Conservation (phyloP, 371 early-diverging fungal species). For the Mortierella sp. region DNA sequence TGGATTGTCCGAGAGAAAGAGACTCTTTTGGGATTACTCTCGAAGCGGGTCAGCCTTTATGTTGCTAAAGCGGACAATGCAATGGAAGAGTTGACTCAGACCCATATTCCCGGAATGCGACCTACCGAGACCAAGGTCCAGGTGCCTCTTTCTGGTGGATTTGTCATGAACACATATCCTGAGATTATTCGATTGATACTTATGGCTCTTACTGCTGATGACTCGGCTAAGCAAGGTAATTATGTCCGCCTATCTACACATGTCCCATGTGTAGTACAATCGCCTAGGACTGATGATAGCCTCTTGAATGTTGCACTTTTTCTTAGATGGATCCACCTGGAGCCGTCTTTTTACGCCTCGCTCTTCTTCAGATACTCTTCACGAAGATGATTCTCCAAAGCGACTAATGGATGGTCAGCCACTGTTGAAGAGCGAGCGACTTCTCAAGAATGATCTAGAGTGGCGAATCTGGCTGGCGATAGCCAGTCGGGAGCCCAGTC, state of each 20-base stretch:
- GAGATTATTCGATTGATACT: slow-evolving; percentile 36
- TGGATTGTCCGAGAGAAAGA: slow-evolving; percentile 31
- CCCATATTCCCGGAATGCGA: background rate
- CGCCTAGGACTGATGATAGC: background rate
- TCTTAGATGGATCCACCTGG: slow-evolving; percentile 31
- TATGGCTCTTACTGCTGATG: slow-evolving; percentile 20
- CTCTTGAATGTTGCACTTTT: background rate
- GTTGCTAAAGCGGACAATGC: slow-evolving; percentile 24
- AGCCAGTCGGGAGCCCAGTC: slow-evolving; percentile 9
- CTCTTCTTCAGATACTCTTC: too few relatives aligned
- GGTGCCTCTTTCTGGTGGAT: slow-evolving; percentile 22
- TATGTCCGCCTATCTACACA: background rate
- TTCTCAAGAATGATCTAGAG: slow-evolving; percentile 21
- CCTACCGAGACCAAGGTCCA: slow-evolving; percentile 19
- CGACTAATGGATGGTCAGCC: slow-evolving; percentile 17
- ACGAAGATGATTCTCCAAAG: slow-evolving; percentile 16
- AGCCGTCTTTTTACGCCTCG: slow-evolving; percentile 27
- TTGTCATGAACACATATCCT: slow-evolving; percentile 18
- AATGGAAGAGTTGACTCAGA: slow-evolving; percentile 21
- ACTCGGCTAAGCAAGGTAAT: slow-evolving; percentile 34
- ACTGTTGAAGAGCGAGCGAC: slow-evolving; percentile 6
- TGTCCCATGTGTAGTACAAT: background rate
- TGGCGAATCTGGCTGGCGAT: slow-evolving; percentile 19
- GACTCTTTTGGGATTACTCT: slow-evolving; percentile 11
- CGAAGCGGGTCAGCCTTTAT: slow-evolving; percentile 21